Evolutionary conservation across 2,329 filamentous ascomycete species (phyloP).

Genomic region (Westerdykella aurantiaca): DNA sequence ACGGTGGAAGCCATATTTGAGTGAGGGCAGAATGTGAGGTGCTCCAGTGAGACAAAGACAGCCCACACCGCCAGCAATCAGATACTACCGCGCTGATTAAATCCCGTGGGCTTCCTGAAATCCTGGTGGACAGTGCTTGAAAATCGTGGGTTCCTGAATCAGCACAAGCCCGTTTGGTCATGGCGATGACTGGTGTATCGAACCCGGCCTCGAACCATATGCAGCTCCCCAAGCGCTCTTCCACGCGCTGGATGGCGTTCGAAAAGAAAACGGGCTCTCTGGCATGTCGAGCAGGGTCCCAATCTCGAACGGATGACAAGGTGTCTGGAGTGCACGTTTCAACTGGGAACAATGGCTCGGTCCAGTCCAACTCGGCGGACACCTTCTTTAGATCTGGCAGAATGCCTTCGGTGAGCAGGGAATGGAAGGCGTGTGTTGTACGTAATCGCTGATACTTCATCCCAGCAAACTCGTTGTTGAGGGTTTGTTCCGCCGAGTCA

Average conservation of each 20-base stretch:
- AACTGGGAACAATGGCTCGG: slow-evolving; percentile 29
- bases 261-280: slow-evolving; percentile 21
- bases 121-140: not conserved
- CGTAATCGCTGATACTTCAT: slow-evolving; percentile 17
- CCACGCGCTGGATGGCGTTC: slow-evolving; percentile 8
- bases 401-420: slow-evolving; percentile 24
- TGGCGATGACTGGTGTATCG: slow-evolving; percentile 5
- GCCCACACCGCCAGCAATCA: not conserved
- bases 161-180: slow-evolving; percentile 2
- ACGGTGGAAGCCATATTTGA: slow-evolving; percentile 21
- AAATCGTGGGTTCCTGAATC: slow-evolving; percentile 1
- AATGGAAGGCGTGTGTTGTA: slow-evolving; percentile 28
- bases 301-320: not conserved
- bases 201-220: slow-evolving; percentile 35
- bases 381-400: slow-evolving; percentile 9
- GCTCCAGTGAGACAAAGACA: slow-evolving; percentile 2
- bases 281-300: slow-evolving; percentile 10
- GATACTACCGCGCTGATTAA: not conserved
- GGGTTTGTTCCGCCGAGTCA: slow-evolving; percentile 13
- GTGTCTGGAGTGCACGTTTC: slow-evolving; percentile 11
- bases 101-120: not conserved
- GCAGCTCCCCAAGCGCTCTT: slow-evolving; percentile 8
- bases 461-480: not conserved
- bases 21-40: not conserved
- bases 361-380: slow-evolving; percentile 25